Evolutionary conservation across 2,329 filamentous ascomycete genomes (phyloP), one percentile per base, ranked within the genome.

Genomic region (Bimuria novae-zelandiae): DNA sequence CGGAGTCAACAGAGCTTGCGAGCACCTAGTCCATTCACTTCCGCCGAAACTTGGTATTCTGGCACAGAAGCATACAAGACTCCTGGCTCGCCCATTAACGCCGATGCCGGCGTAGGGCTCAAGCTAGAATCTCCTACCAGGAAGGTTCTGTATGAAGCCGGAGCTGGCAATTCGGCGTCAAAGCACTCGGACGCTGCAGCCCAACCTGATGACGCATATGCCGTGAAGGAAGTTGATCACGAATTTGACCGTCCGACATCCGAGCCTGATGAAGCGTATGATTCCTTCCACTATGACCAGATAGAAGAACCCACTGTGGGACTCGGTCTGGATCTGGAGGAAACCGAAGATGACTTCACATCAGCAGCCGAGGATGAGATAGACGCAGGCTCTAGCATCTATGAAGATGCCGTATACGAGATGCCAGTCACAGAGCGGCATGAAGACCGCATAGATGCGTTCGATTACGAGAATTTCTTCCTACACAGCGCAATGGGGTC

Each of bases 391-490:
- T 62, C 67, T 14, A 78, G 75, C 51, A 68, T 78, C 14, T 80
- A 79, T 55, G 75, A 78, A 60, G 77, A 80, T 52, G 75, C 76
- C n/a, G 69, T 67, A 7, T 73, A 73, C 56, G 63, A 76, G 45
- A 69, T 69, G 64, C 62, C 70, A 3, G 59, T 63, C 22, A 64
- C 68, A 5, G 73, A 69, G 49, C 90, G 91, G 0, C 93, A 97
- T 66, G 93, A 97, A 75, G 92, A 97, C 71, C 89, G 93, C 17
- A 87, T 92, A 61, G 93, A 97, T 72, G 92, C 92, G 1, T 97
- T 97, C 67, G 93, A 97, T 71, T 97, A 97, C 58, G 90, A 96
- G 72, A 88, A 96, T 69, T 97, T 97, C 76, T 96, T 96, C 72
- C 80, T 97, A 12, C 92, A 97, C 72, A 96, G 90, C 61, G 91